Evolutionary conservation across 352 stramenopile species (phyloP), one percentile per base, ranked within the genome.

Genomic region (Phytophthora megakarya): DNA sequence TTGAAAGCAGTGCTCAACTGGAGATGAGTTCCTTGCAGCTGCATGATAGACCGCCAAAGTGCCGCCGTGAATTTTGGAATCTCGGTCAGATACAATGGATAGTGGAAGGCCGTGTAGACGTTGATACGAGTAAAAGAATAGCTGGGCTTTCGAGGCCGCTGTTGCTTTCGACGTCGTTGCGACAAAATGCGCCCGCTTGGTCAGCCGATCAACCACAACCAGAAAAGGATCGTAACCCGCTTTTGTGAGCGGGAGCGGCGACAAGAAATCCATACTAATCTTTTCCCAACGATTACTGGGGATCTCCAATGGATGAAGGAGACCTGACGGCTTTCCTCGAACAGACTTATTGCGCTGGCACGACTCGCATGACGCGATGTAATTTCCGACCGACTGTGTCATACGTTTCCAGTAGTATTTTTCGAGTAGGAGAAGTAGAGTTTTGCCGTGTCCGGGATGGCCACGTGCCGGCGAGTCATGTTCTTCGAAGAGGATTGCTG

Each of bases 201-300:
- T 56, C 3, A 69, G 46, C 12, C 45, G 45, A 22, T 64, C 49
- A 6, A 58, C 26, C 19, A 58, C 51, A 5, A 56, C 61, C 43
- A 64, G 45, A 3, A 58, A n/a, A 9, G 44, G 45, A 15, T 64
- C 61, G 26, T 58, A 26, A 19, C 37, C 50, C 7, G 8, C 16
- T 22, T 40, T 35, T 10, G 43, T 58, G 3, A 9, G 19, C 5
- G 52, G 28, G 16, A 69, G 19, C 5, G n/a, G 54, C 40, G 43
- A 19, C 46, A 58, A 50, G 19, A 70, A 65, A 45, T 65, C 39
- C 54, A 66, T 66, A 19, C 46, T 61, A 35, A 67, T 67, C 26
- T 67, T 38, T 25, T 37, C 28, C 51, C 49, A 67, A 0, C 64
- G 42, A 6, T 26, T 39, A 0, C 8, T 23, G 1, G 43, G 42